Conservation (phyloP, 805 yeast genomes). For the Wickerhamiella musiphila region DNA sequence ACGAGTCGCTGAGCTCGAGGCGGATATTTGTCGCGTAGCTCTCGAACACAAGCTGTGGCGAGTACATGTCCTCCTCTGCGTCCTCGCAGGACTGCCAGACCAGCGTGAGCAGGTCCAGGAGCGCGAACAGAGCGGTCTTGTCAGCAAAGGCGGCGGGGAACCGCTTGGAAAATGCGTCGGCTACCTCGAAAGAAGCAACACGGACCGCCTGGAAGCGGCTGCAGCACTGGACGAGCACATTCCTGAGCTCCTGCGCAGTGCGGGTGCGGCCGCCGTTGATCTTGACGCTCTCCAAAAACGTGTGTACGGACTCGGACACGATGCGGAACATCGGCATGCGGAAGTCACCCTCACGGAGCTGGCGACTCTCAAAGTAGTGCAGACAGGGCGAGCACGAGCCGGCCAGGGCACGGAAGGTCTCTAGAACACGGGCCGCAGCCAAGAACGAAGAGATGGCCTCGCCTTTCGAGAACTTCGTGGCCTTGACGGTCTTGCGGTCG, state of each 20-base stretch:
- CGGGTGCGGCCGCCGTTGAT: conserved; percentile 32
- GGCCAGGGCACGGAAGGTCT: conserved; percentile 54
- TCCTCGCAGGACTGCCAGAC: conserved; percentile 68
- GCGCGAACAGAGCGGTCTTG: conserved; percentile 49
- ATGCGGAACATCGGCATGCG: conserved; percentile 52
- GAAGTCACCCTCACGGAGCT: conserved; percentile 47
- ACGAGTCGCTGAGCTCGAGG: conserved; percentile 53
- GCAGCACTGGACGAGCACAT: conserved; percentile 52
- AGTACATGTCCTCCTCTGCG: conserved; percentile 68
- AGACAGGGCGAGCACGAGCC: conserved; percentile 72
- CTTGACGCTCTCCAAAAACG: conserved; percentile 36
- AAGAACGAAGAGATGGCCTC: conserved; percentile 41
- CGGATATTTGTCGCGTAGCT: conserved; percentile 30
- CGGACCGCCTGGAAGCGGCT: conserved; percentile 63
- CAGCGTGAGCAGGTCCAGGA: conserved; percentile 64
- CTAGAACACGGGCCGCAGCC: conserved; percentile 66
- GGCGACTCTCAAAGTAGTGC: conserved; percentile 73
- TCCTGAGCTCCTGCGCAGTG: conserved; percentile 52
- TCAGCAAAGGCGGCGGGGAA: conserved; percentile 72
- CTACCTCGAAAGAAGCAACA: conserved; percentile 60
- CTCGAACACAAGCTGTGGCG: conserved; percentile 55
- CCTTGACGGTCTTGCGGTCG: conserved; percentile 43
- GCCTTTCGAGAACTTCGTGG: no score
- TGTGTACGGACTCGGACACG: conserved; percentile 39
- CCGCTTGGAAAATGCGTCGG: conserved; percentile 44